A percentile compares a stretch with the other conserved stretches of the same genome.
Conservation (phyloP, 2,329 filamentous ascomycete species). For the Fusarium sp. region DNA sequence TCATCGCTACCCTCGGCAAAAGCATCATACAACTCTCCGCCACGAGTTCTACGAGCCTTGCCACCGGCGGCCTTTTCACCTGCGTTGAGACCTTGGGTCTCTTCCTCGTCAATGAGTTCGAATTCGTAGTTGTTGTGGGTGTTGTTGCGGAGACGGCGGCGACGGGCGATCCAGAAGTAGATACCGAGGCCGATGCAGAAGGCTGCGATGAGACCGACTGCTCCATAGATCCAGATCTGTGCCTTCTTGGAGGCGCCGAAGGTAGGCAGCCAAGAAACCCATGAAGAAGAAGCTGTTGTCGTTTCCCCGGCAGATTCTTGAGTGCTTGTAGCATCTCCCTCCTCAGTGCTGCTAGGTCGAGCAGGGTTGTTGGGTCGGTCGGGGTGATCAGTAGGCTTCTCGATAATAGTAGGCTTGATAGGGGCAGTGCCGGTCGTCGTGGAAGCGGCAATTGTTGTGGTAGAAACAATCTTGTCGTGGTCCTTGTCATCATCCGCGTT, state of each 20-base stretch:
- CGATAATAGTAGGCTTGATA: slow-evolving; percentile 59
- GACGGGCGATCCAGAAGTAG: slow-evolving; percentile 84
- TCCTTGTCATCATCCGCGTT: slow-evolving; percentile 86
- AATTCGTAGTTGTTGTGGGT: slow-evolving; percentile 91
- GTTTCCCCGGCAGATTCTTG: slow-evolving; percentile 54
- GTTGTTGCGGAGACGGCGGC: slow-evolving; percentile 79
- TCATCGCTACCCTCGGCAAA: slow-evolving; percentile 90
- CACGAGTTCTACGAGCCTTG: slow-evolving; percentile 69
- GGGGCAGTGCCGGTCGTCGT: slow-evolving; percentile 68
- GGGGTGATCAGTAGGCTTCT: slow-evolving; percentile 72
- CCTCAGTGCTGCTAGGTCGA: slow-evolving; percentile 54
- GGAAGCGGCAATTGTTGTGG: slow-evolving; percentile 67
- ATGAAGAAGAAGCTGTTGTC: slow-evolving; percentile 72
- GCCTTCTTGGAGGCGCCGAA: slow-evolving; percentile 90
- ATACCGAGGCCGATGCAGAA: slow-evolving; percentile 87
- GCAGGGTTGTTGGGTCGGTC: slow-evolving; percentile 70
- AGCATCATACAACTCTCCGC: slow-evolving; percentile 95
- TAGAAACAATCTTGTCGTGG: slow-evolving; percentile 75
- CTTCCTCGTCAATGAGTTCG: slow-evolving; percentile 88
- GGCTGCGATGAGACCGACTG: slow-evolving; percentile 82
- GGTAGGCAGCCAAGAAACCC: slow-evolving; percentile 89
- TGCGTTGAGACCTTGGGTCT: slow-evolving; percentile 69
- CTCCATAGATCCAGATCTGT: slow-evolving; percentile 93
- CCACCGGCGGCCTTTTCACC: slow-evolving; percentile 62
- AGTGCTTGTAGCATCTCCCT: slow-evolving; percentile 50